Conservation (phyloP, 2,329 filamentous ascomycete genomes). For the Fusarium sp. region DNA sequence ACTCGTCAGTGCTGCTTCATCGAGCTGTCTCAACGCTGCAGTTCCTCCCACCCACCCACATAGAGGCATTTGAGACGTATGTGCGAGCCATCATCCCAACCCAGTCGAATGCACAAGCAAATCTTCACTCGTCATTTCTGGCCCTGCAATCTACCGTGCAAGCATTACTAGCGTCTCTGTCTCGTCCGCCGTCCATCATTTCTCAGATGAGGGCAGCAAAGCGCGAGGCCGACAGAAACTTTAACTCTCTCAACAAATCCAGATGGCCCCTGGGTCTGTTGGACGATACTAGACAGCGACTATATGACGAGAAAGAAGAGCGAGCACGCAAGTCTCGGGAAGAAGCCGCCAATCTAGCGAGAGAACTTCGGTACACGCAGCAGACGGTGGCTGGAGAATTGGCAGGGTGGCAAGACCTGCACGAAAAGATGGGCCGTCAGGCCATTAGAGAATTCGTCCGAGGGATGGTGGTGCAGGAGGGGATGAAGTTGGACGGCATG, state of each 20-base stretch:
- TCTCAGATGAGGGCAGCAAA: conserved; percentile 77
- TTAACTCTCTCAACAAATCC: conserved; percentile 76
- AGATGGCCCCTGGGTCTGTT: conserved; percentile 84
- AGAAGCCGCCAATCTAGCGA: conserved; percentile 78
- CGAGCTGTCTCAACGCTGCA: conserved; percentile 63
- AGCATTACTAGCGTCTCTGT: conserved; percentile 80
- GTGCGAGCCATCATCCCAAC: conserved; percentile 70
- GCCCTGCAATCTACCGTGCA: conserved; percentile 85
- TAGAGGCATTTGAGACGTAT: conserved; percentile 77
- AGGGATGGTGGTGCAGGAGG: conserved; percentile 82
- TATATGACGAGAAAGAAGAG: conserved; percentile 85
- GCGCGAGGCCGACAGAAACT: conserved; percentile 80
- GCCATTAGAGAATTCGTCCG: conserved; percentile 80
- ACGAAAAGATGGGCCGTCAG: conserved; percentile 77
- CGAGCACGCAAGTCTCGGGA: conserved; percentile 74
- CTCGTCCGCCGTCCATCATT: conserved; percentile 81
- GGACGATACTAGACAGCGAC: conserved; percentile 84
- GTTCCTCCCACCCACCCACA: conserved; percentile 74
- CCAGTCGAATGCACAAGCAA: conserved; percentile 76
- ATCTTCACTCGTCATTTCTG: conserved; percentile 79
- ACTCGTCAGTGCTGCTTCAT: conserved; percentile 67
- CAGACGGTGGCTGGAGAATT: conserved; percentile 91
- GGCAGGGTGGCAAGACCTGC: conserved; percentile 91
- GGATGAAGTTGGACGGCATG: conserved; percentile 81
- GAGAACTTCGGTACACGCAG: conserved; percentile 89